Evolutionary conservation across 345 rosid species (phyloP).

Genomic region (Triadica sebifera): DNA sequence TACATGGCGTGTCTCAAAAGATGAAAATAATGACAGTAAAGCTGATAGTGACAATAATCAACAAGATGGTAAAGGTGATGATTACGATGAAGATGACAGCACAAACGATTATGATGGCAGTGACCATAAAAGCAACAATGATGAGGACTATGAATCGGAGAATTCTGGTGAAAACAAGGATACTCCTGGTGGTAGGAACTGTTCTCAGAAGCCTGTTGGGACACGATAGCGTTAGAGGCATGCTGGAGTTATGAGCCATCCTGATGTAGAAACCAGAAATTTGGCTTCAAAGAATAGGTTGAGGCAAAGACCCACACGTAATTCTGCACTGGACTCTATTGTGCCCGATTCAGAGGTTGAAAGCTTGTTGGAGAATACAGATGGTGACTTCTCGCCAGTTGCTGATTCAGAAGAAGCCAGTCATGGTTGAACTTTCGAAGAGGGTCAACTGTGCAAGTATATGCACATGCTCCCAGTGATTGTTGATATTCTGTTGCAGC

Average conservation of each 20-base stretch:
- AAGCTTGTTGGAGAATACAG: slow-evolving; percentile 8
- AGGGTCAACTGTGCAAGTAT: neutral
- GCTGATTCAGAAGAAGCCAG: slow-evolving; percentile 19
- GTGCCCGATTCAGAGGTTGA: slow-evolving; percentile 47
- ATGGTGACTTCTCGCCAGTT: slow-evolving; percentile 12
- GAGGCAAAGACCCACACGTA: slow-evolving; percentile 56
- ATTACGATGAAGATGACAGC: slow-evolving; percentile 24
- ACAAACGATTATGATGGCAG: too few relatives aligned
- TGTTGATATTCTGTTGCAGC: neutral
- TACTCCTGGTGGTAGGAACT: slow-evolving; percentile 7
- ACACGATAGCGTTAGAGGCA: slow-evolving; percentile 33
- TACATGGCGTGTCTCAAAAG: too few relatives aligned
- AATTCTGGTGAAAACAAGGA: slow-evolving; percentile 26
- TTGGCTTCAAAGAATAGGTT: slow-evolving; percentile 39
- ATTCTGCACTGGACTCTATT: slow-evolving; percentile 46
- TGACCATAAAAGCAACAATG: too few relatives aligned
- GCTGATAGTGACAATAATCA: slow-evolving; percentile 28
- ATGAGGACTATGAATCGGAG: slow-evolving; percentile 7
- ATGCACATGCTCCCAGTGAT: neutral
- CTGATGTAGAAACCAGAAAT: slow-evolving; percentile 30
- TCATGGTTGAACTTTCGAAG: neutral
- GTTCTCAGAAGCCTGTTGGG: slow-evolving; percentile 25
- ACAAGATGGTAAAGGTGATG: slow-evolving; percentile 15
- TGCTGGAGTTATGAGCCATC: slow-evolving; percentile 30
- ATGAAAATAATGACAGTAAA: slow-evolving; percentile 30